Evolutionary conservation across 768 basidiomycete species (phyloP).

Genomic region (Suillus occidentalis): DNA sequence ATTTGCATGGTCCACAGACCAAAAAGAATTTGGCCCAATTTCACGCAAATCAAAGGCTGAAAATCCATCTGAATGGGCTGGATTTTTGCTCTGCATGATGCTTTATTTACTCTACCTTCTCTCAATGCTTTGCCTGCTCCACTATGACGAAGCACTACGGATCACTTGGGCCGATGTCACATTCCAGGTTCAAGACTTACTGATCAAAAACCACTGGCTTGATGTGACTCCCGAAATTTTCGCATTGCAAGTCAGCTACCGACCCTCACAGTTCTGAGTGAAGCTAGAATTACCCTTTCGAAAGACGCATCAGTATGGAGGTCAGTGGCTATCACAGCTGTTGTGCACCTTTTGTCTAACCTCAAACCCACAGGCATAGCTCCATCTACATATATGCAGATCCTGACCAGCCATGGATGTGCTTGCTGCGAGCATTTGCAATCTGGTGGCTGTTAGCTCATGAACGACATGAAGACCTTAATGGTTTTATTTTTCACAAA

Average conservation of each 20-base stretch:
- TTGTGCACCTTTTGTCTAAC: background rate
- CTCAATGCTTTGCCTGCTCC: constrained; percentile 35
- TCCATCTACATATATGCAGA: constrained; percentile 29
- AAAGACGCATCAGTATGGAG: constrained; percentile 33
- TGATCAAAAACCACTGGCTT: constrained; percentile 7
- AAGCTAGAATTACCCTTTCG: constrained; percentile 26
- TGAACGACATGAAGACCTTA: background rate
- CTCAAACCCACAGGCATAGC: constrained; percentile 25
- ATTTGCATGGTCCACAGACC: constrained; percentile 23
- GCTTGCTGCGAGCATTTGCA: constrained; percentile 34
- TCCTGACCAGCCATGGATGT: constrained; percentile 30
- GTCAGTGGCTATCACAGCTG: constrained; percentile 14
- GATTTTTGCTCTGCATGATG: constrained; percentile 23
- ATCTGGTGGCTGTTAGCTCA: constrained; percentile 23
- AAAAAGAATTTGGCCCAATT: constrained; percentile 12
- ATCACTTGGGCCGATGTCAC: constrained; percentile 29
- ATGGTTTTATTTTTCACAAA: constrained; percentile 7
- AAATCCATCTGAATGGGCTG: constrained; percentile 24
- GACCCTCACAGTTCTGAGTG: constrained; percentile 10
- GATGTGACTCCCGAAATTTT: constrained; percentile 6
- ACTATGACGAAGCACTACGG: constrained; percentile 36
- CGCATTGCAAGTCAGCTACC: background rate
- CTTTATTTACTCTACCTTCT: constrained; percentile 33
- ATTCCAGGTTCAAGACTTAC: constrained; percentile 3
- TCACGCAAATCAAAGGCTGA: constrained; percentile 9